Evolutionary conservation across 345 rosid genomes (phyloP).

Genomic region (Microcos paniculata): DNA sequence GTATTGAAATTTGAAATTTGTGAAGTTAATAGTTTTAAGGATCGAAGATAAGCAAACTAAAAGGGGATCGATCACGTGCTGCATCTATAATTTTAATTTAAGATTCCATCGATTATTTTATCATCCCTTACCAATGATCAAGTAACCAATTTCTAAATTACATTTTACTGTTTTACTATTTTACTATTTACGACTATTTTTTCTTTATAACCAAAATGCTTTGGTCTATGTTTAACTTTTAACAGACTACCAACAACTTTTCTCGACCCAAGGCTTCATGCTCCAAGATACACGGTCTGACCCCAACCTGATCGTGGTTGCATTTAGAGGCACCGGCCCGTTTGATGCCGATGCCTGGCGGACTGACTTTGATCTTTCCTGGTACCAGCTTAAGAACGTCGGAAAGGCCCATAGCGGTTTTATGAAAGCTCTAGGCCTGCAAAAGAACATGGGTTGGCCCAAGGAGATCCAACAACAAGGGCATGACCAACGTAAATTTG

Average conservation of each 20-base stretch:
- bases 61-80: neutral
- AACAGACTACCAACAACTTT: constrained; percentile 29
- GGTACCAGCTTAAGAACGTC: constrained; percentile 44
- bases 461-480: constrained; percentile 22
- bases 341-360: constrained; percentile 49
- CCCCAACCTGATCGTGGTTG: constrained; percentile 48
- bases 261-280: constrained; percentile 53
- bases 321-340: constrained; percentile 67
- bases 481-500: constrained; percentile 22
- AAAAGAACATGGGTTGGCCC: constrained; percentile 41
- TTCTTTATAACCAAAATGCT: too few species aligned
- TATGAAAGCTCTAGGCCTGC: constrained; percentile 62
- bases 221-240: too few species aligned
- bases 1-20: too few species aligned
- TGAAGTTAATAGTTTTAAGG: too few species aligned
- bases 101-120: too few species aligned
- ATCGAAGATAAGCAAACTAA: neutral
- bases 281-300: constrained; percentile 37
- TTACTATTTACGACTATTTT: neutral
- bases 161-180: neutral
- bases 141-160: too few species aligned
- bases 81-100: too few species aligned
- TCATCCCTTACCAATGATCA: too few species aligned
- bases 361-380: constrained; percentile 53
- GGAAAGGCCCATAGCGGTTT: constrained; percentile 65